Conservation (phyloP, 2,329 filamentous ascomycete species). For the Epicoccum nigrum region DNA sequence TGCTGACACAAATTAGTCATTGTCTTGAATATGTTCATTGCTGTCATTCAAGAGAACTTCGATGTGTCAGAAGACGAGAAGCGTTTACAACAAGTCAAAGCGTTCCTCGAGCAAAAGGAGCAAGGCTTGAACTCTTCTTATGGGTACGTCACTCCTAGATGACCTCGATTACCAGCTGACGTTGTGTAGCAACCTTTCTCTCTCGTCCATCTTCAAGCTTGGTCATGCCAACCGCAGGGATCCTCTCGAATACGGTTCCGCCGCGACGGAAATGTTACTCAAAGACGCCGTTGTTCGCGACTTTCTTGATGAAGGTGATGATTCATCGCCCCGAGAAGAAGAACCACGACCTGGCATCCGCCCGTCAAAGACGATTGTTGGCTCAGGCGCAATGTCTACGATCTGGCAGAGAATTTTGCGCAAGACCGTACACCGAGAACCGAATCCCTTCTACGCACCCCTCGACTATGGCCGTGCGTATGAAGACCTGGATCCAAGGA, state of each 20-base stretch:
- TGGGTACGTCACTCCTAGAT: conserved; percentile 50
- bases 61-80: conserved; percentile 99
- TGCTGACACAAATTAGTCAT: conserved; percentile 62
- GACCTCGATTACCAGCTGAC: conserved; percentile 14
- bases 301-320: conserved; percentile 79
- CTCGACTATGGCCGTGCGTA: conserved; percentile 73
- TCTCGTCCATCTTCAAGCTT: conserved; percentile 68
- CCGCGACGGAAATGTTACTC: conserved; percentile 92
- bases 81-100: conserved; percentile 92
- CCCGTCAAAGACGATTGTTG: conserved; percentile 53
- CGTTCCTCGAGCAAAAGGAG: conserved; percentile 91
- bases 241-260: conserved; percentile 88
- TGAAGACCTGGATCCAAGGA: conserved; percentile 80
- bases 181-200: conserved; percentile 67
- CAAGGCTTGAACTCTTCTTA: conserved; percentile 67
- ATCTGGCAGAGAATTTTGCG: conserved; percentile 66
- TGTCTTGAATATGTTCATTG: conserved; percentile 99
- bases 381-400: conserved; percentile 65
- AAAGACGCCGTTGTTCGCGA: conserved; percentile 95
- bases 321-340: conserved; percentile 32
- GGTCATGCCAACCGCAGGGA: conserved; percentile 72
- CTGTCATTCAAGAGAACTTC: conserved; percentile 99
- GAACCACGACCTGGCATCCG: conserved; percentile 46
- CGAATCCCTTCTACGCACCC: conserved; percentile 93
- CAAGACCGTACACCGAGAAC: conserved; percentile 69